phyloP scores from a whole-genome alignment of 495 filamentous ascomycete genomes.

The Podospora bellae-mahoneyi region DNA sequence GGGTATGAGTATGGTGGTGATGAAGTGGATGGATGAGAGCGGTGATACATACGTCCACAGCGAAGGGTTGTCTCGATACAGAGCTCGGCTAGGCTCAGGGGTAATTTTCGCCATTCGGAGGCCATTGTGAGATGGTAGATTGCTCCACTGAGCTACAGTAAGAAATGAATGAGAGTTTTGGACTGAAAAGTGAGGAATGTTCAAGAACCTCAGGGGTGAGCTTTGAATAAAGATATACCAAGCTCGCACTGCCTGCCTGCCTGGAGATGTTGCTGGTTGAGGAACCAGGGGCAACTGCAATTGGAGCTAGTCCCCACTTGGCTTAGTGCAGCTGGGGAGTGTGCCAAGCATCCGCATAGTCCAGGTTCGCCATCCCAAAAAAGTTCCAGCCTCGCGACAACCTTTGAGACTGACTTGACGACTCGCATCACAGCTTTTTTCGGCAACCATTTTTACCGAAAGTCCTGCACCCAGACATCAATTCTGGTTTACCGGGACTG shows the following conservation, averaged over 20 bases:
- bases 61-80: constrained; percentile 88
- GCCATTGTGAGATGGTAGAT: constrained; percentile 21
- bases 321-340: constrained; percentile 15
- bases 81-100: constrained; percentile 73
- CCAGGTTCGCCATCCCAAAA: constrained; percentile 24
- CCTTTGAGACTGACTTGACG: constrained; percentile 2
- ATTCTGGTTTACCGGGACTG: constrained; percentile 7
- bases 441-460: constrained; percentile 5
- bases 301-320: constrained; percentile 19
- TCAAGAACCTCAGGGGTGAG: neutral
- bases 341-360: constrained; percentile 8
- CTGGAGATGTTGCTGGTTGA: neutral
- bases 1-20: neutral
- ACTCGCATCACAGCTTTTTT: constrained; percentile 9
- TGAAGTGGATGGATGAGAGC: neutral
- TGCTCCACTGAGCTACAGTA: neutral
- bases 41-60: constrained; percentile 57
- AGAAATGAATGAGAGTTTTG: neutral
- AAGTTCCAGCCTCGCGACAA: constrained; percentile 42
- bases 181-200: neutral
- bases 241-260: neutral
- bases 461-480: constrained; percentile 16
- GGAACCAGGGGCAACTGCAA: constrained; percentile 9
- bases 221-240: neutral
- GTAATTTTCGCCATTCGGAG: constrained; percentile 76